Evolutionary conservation across 495 filamentous ascomycete species (phyloP).

Genomic region (Aspergillus carlsbadensis): DNA sequence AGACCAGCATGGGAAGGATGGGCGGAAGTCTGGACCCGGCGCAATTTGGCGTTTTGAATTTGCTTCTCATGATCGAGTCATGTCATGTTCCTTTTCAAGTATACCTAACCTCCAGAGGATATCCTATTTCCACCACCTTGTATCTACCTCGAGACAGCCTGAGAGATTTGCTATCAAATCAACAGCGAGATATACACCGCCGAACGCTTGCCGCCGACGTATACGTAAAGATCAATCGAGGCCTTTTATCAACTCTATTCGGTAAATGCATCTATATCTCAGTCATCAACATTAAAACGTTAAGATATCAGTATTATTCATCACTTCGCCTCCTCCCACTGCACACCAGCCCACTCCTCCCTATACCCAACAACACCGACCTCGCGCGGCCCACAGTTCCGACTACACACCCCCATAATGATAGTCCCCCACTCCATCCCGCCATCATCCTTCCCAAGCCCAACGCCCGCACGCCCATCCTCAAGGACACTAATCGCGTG

Average conservation of each 20-base stretch:
- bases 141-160: constrained; percentile 3
- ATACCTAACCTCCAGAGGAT: neutral
- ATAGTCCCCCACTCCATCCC: constrained; percentile 99
- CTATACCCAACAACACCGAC: constrained; percentile 63
- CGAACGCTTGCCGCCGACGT: too few species aligned
- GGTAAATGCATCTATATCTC: constrained; percentile 2
- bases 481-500: constrained; percentile 90
- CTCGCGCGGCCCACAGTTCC: constrained; percentile 61
- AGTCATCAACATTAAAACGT: constrained; percentile 17
- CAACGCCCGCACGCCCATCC: constrained; percentile 67
- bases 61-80: constrained; percentile 24
- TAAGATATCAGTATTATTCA: neutral
- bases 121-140: neutral
- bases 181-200: too few species aligned
- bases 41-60: constrained; percentile 32
- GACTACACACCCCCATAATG: constrained; percentile 80
- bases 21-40: constrained; percentile 27
- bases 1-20: constrained; percentile 30
- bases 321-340: constrained; percentile 78
- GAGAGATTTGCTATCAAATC: constrained; percentile 3
- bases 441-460: constrained; percentile 53
- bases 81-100: constrained; percentile 1
- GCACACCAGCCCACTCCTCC: constrained; percentile 95
- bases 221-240: neutral
- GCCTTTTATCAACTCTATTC: neutral